These are phyloP conservation scores for Juncus effusus DNA, from an alignment of 176 grass and related monocot species.

Conservation along the genomic window DNA sequence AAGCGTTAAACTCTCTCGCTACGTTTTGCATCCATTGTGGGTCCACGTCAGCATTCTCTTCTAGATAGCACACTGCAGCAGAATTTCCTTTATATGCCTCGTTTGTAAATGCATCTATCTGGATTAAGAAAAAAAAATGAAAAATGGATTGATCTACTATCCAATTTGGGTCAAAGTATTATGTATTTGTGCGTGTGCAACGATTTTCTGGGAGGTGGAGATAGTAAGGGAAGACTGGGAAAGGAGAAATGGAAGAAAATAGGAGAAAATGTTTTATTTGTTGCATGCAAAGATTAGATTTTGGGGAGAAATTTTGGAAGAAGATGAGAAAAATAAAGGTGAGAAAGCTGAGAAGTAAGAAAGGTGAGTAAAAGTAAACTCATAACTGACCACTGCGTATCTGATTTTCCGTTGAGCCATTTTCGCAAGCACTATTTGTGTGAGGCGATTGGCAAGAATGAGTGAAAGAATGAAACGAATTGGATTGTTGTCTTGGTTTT, in stretches of 20 bases:
- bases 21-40: constrained; percentile 68
- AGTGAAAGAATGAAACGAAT: too few species aligned
- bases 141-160: too few species aligned
- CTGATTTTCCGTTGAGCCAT: constrained; percentile 22
- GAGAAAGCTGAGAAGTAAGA: neutral
- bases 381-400: constrained; percentile 9
- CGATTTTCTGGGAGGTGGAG: too few species aligned
- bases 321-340: neutral
- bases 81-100: constrained; percentile 48
- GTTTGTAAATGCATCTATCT: constrained; percentile 51
- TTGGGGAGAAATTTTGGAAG: too few species aligned
- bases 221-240: too few species aligned
- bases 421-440: constrained; percentile 14
- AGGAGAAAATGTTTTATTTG: too few species aligned
- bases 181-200: too few species aligned
- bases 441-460: neutral
- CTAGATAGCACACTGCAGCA: constrained; percentile 39
- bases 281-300: too few species aligned
- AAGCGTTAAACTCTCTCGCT: constrained; percentile 76
- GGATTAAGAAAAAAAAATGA: constrained; percentile 12
- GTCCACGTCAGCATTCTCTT: constrained; percentile 27
- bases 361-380: neutral
- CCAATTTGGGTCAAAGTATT: too few species aligned
- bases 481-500: too few species aligned
- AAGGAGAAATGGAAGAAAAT: too few species aligned